Conservation (phyloP, 768 basidiomycete species). For the Leucocoprinus birnbaumii region DNA sequence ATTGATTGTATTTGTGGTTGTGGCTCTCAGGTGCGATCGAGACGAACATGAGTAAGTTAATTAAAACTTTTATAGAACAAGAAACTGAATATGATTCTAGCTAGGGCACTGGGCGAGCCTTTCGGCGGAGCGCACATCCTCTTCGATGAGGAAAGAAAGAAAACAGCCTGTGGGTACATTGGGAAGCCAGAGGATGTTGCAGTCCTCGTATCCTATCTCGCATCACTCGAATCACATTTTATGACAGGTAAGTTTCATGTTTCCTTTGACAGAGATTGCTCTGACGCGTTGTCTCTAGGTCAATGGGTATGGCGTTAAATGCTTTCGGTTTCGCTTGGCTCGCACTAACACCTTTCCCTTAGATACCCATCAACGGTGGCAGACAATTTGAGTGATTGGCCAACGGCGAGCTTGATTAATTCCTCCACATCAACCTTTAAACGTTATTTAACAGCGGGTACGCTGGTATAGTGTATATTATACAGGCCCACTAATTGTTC, state of each 20-base stretch:
- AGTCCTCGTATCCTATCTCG: conserved; percentile 19
- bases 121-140: neutral
- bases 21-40: neutral
- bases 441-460: too few species aligned
- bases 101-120: neutral
- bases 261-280: neutral
- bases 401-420: neutral
- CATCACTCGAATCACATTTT: conserved; percentile 16
- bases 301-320: conserved; percentile 4
- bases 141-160: neutral
- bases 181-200: conserved; percentile 15
- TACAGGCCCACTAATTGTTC: too few species aligned
- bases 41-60: conserved; percentile 1
- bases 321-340: neutral
- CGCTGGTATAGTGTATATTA: too few species aligned
- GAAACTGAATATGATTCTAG: neutral
- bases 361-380: conserved; percentile 8
- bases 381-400: neutral
- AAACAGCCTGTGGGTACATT: neutral
- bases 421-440: too few species aligned
- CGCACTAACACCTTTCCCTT: neutral
- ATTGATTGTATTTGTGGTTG: neutral
- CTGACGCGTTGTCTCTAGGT: neutral
- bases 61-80: neutral
- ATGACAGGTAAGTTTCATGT: conserved; percentile 16